Evolutionary conservation across 2,329 filamentous ascomycete genomes (phyloP).

Genomic region (Cladosporium velox): DNA sequence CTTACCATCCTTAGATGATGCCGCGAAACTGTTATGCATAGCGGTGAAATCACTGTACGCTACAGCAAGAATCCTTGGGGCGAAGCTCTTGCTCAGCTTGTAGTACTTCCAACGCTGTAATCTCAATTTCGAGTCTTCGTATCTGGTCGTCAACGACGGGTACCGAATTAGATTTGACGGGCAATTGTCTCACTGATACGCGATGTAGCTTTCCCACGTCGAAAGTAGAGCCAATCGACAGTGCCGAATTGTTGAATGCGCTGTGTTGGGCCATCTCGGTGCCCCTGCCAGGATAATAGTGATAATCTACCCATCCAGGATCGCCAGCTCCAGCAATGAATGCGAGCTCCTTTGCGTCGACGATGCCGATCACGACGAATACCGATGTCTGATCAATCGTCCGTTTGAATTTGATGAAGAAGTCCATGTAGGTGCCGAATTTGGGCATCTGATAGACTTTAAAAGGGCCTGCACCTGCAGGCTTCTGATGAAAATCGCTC

Average conservation of each 20-base stretch:
- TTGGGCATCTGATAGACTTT: background rate
- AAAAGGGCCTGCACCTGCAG: background rate
- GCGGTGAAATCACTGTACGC: too few species aligned
- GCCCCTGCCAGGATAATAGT: background rate
- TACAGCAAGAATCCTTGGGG: too few species aligned
- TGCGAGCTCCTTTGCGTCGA: background rate
- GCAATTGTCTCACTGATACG: background rate
- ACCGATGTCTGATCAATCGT: background rate
- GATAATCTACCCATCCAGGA: background rate
- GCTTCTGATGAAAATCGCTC: background rate
- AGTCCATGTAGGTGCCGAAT: background rate
- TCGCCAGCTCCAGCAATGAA: background rate
- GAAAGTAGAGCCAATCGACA: background rate
- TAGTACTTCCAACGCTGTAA: background rate
- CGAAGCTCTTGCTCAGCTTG: too few species aligned
- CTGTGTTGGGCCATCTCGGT: background rate
- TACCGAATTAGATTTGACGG: background rate
- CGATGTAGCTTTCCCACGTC: background rate
- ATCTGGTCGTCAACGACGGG: background rate
- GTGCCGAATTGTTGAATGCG: background rate
- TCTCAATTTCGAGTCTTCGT: background rate
- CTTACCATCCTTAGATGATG: too few species aligned
- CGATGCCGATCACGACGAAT: background rate
- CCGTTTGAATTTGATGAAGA: background rate
- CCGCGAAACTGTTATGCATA: too few species aligned